Conservation (phyloP, 2,329 filamentous ascomycete genomes). For the Neofusicoccum parvum region DNA sequence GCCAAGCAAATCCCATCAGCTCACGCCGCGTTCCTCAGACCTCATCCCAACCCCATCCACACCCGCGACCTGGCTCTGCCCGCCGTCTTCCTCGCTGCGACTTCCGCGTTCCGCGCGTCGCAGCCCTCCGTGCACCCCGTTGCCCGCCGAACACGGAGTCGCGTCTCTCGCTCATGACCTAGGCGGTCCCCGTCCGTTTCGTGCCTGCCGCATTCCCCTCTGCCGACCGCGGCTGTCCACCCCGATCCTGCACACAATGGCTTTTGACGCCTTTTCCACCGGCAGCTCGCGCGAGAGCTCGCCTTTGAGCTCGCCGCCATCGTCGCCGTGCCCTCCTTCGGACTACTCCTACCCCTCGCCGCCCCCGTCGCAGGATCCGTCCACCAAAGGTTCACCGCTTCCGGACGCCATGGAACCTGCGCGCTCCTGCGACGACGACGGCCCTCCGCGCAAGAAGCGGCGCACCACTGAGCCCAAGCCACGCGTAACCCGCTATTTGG, state of each 20-base stretch:
- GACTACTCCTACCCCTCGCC: conserved; percentile 39
- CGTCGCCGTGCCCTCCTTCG: conserved; percentile 38
- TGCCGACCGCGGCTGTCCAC: conserved; percentile 16
- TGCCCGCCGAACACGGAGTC: neutral
- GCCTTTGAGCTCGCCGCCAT: conserved; percentile 44
- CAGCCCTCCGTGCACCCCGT: neutral
- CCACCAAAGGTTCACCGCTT: conserved; percentile 48
- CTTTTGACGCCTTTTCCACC: conserved; percentile 27
- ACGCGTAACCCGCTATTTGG: conserved; percentile 79
- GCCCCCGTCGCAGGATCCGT: conserved; percentile 50
- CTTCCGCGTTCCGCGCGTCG: conserved; percentile 2
- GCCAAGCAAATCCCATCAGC: conserved; percentile 21
- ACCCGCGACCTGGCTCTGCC: conserved; percentile 8
- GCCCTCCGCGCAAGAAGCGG: conserved; percentile 73
- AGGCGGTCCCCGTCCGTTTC: conserved; percentile 21
- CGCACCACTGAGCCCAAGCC: conserved; percentile 65
- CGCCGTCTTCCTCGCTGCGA: neutral
- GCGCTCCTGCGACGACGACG: conserved; percentile 56
- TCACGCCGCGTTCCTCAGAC: conserved; percentile 18
- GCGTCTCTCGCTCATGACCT: conserved; percentile 18
- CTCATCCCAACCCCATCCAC: conserved; percentile 14
- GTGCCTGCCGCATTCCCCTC: conserved; percentile 23
- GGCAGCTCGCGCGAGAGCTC: conserved; percentile 32
- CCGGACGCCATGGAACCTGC: conserved; percentile 48
- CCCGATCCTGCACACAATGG: conserved; percentile 32